These are phyloP conservation scores for Kwoniella shandongensis DNA, from an alignment of 768 basidiomycete species.

Conservation along the genomic window DNA sequence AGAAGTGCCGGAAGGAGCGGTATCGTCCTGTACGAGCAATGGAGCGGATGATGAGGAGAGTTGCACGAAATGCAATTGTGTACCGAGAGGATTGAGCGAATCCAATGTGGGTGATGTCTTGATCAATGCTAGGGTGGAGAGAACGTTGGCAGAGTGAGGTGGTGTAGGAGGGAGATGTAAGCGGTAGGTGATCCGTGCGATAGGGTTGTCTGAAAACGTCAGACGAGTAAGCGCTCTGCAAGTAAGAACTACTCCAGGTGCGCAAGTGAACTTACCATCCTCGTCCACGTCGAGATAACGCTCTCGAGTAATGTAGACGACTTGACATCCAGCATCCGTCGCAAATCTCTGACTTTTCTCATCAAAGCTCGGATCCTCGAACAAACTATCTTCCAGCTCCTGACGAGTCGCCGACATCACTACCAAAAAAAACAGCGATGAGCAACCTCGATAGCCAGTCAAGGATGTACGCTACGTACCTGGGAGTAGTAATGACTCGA, in stretches of 20 bases:
- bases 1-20: conserved; percentile 24
- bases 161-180: conserved; percentile 60
- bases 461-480: conserved; percentile 27
- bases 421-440: no score
- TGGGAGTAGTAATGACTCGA: conserved; percentile 41
- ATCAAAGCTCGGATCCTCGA: conserved; percentile 44
- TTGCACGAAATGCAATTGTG: conserved; percentile 88
- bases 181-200: conserved; percentile 43
- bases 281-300: conserved; percentile 31
- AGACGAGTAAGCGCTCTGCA: neutral
- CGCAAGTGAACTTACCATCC: conserved; percentile 24
- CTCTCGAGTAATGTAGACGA: conserved; percentile 50
- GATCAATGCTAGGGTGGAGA: conserved; percentile 89
- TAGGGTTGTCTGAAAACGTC: conserved; percentile 13
- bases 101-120: conserved; percentile 85
- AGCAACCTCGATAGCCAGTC: neutral
- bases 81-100: conserved; percentile 71
- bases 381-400: conserved; percentile 46
- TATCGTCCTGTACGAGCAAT: conserved; percentile 30
- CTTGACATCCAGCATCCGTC: conserved; percentile 44
- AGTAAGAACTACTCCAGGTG: no score
- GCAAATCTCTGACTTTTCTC: conserved; percentile 49
- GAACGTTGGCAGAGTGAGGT: conserved; percentile 73
- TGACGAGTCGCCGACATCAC: conserved; percentile 46
- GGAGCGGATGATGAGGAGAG: conserved; percentile 58